phyloP scores from a whole-genome alignment of 805 yeast genomes.

The Kuraishia capsulata region DNA sequence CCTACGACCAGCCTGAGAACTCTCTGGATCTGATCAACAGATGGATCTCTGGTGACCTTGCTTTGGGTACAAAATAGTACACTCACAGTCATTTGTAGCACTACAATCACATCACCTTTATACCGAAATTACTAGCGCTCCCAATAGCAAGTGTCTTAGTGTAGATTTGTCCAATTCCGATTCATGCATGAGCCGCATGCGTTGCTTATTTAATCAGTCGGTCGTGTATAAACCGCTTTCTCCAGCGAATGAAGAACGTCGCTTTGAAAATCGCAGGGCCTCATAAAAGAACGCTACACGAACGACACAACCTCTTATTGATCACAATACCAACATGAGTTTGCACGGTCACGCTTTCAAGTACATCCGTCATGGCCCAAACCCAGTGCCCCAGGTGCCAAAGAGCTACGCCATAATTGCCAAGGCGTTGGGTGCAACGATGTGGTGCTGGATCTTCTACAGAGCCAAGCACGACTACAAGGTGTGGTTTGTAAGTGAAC shows the following conservation, averaged over 20 bases:
- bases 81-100: no score
- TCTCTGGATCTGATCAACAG: conserved; percentile 63
- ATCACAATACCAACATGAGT: background rate
- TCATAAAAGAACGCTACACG: no score
- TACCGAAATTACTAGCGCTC: background rate
- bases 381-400: conserved; percentile 59
- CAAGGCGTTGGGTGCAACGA: conserved; percentile 68
- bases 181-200: no score
- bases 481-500: conserved; percentile 37
- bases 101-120: no score
- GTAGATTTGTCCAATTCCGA: no score
- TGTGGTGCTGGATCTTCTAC: conserved; percentile 86
- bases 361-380: conserved; percentile 42
- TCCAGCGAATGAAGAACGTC: background rate
- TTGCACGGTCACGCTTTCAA: conserved; percentile 3
- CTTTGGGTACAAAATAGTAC: conserved; percentile 1
- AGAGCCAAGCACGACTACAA: conserved; percentile 67
- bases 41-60: conserved; percentile 48
- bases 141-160: background rate
- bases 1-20: conserved; percentile 74
- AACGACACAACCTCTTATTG: no score
- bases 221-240: no score
- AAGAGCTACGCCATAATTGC: conserved; percentile 49
- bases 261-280: background rate
- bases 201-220: no score